Evolutionary conservation across 2,329 filamentous ascomycete genomes (phyloP).

Genomic region (Ophiostoma himal-ulmi): DNA sequence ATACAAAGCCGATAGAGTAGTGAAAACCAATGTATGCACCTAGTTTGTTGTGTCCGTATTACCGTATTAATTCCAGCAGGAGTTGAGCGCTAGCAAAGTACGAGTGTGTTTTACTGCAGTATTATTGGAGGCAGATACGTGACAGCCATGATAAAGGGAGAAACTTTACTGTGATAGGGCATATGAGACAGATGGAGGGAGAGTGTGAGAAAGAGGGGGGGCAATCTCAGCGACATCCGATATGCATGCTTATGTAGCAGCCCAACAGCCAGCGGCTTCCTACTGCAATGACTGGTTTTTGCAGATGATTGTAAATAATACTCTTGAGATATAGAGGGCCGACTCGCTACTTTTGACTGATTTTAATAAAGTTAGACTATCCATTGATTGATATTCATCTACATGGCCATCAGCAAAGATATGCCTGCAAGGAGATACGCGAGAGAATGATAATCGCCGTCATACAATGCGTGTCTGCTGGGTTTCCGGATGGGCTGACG

Average conservation of each 20-base stretch:
- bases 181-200: too few species aligned
- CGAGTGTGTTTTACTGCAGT: neutral
- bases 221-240: neutral
- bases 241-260: neutral
- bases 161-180: too few species aligned
- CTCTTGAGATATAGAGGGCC: too few species aligned
- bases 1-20: too few species aligned
- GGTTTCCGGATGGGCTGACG: too few species aligned
- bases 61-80: neutral
- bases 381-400: too few species aligned
- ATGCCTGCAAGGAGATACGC: constrained; percentile 3
- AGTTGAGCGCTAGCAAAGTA: neutral
- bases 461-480: neutral
- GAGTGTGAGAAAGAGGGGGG: too few species aligned
- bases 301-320: too few species aligned
- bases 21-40: neutral
- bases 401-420: too few species aligned
- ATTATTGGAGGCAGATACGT: neutral
- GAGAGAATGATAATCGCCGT: constrained; percentile 2
- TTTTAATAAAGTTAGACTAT: too few species aligned
- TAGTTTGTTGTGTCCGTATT: neutral
- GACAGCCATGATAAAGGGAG: neutral
- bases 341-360: too few species aligned
- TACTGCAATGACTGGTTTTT: neutral
- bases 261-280: neutral